Conservation (phyloP, 1,139 yeast species). For the Hansenula lynferdii region DNA sequence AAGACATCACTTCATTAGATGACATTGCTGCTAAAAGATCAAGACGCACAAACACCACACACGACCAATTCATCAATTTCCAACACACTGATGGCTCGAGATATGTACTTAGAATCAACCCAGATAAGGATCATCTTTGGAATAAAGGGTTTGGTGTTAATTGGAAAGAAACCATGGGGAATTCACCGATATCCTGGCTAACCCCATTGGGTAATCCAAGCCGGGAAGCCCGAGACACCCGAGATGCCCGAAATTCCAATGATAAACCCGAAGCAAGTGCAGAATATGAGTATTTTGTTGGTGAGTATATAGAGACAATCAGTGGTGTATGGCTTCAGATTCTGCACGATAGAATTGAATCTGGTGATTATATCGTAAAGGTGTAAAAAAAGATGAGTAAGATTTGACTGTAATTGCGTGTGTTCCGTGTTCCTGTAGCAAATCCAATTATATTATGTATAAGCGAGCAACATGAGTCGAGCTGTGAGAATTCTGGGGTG, state of each 20-base stretch:
- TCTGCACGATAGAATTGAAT: slow-evolving; percentile 5
- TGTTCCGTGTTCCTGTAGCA: too few species aligned
- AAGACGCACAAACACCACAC: slow-evolving; percentile 5
- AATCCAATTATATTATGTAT: too few species aligned
- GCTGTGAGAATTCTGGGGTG: too few species aligned
- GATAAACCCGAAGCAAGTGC: too few species aligned
- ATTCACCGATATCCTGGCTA: slow-evolving; percentile 12
- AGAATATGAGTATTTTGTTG: slow-evolving; percentile 9
- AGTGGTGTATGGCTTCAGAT: slow-evolving; percentile 5
- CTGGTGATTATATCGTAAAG: slow-evolving; percentile 7
- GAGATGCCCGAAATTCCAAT: too few species aligned
- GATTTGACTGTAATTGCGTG: too few species aligned
- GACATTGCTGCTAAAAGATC: slow-evolving; percentile 23
- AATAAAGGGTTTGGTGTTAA: slow-evolving; percentile 23
- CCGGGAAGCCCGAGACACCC: too few species aligned
- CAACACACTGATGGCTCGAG: slow-evolving; percentile 11
- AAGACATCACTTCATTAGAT: slow-evolving; percentile 43
- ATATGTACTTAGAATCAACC: slow-evolving; percentile 23
- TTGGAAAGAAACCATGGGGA: slow-evolving; percentile 18
- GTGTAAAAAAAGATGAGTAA: background rate
- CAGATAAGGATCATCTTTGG: slow-evolving; percentile 21
- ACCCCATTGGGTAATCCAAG: slow-evolving; percentile 13
- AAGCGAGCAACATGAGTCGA: too few species aligned
- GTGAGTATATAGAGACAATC: slow-evolving; percentile 13
- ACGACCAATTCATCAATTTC: slow-evolving; percentile 13